Evolutionary conservation across 768 basidiomycete genomes (phyloP).

Genomic region (Chalciporus piperatus): DNA sequence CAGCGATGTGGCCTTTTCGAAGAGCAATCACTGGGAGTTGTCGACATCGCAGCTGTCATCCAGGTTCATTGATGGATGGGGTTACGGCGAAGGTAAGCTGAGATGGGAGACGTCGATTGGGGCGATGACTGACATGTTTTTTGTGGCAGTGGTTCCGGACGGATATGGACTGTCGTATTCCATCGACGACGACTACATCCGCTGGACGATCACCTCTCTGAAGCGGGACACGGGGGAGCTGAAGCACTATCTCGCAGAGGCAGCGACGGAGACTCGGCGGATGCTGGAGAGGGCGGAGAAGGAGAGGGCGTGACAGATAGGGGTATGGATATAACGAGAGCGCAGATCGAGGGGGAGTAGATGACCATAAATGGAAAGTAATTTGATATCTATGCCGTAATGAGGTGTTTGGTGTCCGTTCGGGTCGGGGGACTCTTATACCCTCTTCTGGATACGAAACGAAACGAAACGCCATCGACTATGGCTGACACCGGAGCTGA

Average conservation of each 20-base stretch:
- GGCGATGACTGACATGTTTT: conserved; percentile 7
- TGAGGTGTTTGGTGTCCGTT: conserved; percentile 16
- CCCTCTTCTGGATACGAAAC: too few species aligned
- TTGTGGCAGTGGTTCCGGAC: conserved; percentile 70
- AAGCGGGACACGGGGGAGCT: conserved; percentile 52
- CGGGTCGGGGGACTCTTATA: conserved; percentile 19
- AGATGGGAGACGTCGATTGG: neutral
- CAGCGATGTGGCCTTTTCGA: conserved; percentile 63
- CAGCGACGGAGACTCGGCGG: conserved; percentile 70
- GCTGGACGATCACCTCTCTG: conserved; percentile 87
- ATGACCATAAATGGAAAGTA: neutral
- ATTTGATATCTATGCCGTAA: neutral
- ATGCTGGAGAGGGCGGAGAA: conserved; percentile 68
- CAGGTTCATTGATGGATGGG: conserved; percentile 89
- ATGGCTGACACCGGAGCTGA: neutral
- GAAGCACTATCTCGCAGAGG: conserved; percentile 72
- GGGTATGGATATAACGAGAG: conserved; percentile 13
- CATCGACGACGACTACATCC: conserved; percentile 79
- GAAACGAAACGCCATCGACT: too few species aligned
- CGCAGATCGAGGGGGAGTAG: too few species aligned
- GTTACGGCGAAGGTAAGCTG: conserved; percentile 83
- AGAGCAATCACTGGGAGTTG: conserved; percentile 87
- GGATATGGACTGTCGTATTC: conserved; percentile 92
- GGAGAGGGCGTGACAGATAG: conserved; percentile 25
- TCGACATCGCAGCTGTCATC: conserved; percentile 86